A percentile compares a stretch with the other conserved stretches of the same genome.
Evolutionary conservation across 2,329 filamentous ascomycete species (phyloP).

Genomic region (Epichloe festucae): DNA sequence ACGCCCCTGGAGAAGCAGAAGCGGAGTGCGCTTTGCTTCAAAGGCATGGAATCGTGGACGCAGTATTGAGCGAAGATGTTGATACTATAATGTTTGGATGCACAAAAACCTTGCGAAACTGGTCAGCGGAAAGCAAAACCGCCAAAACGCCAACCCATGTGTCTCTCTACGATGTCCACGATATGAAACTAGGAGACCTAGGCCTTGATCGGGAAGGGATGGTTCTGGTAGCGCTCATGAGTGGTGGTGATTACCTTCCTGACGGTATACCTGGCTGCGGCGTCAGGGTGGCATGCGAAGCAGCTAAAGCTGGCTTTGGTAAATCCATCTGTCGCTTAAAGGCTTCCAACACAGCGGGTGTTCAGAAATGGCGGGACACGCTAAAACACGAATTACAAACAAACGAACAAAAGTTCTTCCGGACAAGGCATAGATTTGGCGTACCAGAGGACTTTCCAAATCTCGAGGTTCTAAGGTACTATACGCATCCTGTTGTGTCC

Average conservation of each 20-base stretch:
- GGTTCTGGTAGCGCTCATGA: constrained; percentile 89
- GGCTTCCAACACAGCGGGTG: constrained; percentile 41
- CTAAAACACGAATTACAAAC: constrained; percentile 65
- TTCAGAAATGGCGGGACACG: constrained; percentile 58
- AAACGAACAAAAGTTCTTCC: constrained; percentile 75
- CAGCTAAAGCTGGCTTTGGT: constrained; percentile 79
- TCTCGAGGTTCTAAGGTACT: constrained; percentile 66
- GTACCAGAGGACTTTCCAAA: constrained; percentile 78
- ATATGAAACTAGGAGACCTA: constrained; percentile 33
- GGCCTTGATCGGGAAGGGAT: constrained; percentile 76
- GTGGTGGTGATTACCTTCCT: constrained; percentile 85
- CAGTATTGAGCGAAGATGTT: constrained; percentile 89
- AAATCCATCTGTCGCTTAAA: constrained; percentile 56
- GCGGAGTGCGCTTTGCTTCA: constrained; percentile 89
- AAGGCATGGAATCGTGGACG: constrained; percentile 71
- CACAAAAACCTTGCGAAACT: constrained; percentile 64
- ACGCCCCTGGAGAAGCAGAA: constrained; percentile 89
- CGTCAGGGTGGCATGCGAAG: constrained; percentile 78
- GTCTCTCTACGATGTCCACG: constrained; percentile 58
- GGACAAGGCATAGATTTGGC: constrained; percentile 55
- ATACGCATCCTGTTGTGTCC: constrained; percentile 79
- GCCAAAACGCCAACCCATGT: constrained; percentile 71
- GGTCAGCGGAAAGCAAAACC: constrained; percentile 59
- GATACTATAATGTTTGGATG: constrained; percentile 98
- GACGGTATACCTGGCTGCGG: constrained; percentile 82